Evolutionary conservation across 2,329 filamentous ascomycete species (phyloP).

Genomic region (Xylaria sp.): DNA sequence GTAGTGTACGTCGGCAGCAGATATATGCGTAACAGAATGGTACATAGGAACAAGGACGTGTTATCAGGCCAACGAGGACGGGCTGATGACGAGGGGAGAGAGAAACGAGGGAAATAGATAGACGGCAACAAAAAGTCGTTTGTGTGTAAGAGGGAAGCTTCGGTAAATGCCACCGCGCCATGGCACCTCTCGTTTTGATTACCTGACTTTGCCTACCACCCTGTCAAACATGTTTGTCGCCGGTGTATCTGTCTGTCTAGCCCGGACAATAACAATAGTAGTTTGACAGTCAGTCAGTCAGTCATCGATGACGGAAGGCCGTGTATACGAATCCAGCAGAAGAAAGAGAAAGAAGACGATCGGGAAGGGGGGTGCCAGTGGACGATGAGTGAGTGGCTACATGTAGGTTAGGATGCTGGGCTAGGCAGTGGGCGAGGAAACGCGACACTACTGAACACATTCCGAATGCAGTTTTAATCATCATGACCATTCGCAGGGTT

Average conservation of each 20-base stretch:
- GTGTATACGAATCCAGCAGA: constrained; percentile 11
- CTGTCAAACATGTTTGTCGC: constrained; percentile 31
- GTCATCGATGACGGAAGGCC: constrained; percentile 19
- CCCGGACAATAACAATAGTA: neutral
- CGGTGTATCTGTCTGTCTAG: constrained; percentile 31
- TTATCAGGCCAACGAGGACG: constrained; percentile 46
- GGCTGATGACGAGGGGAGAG: constrained; percentile 40
- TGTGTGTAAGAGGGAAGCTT: constrained; percentile 41
- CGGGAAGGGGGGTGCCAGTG: constrained; percentile 1
- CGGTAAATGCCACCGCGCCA: constrained; percentile 42
- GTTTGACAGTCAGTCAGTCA: neutral
- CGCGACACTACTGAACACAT: constrained; percentile 33
- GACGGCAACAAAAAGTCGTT: constrained; percentile 26
- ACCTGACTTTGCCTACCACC: constrained; percentile 31
- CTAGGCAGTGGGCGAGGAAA: constrained; percentile 21
- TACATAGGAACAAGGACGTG: constrained; percentile 33
- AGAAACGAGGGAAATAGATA: constrained; percentile 20
- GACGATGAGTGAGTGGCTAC: neutral
- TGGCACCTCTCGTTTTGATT: constrained; percentile 35
- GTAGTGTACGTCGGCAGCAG: constrained; percentile 43
- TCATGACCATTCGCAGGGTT: constrained; percentile 35
- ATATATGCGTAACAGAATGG: constrained; percentile 37
- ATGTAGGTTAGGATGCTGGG: constrained; percentile 2
- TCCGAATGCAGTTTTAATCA: constrained; percentile 39
- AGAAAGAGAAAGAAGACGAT: constrained; percentile 4